Evolutionary conservation across 192 early-diverging fungal genomes (phyloP).

Genomic region (Coemansia reversa): DNA sequence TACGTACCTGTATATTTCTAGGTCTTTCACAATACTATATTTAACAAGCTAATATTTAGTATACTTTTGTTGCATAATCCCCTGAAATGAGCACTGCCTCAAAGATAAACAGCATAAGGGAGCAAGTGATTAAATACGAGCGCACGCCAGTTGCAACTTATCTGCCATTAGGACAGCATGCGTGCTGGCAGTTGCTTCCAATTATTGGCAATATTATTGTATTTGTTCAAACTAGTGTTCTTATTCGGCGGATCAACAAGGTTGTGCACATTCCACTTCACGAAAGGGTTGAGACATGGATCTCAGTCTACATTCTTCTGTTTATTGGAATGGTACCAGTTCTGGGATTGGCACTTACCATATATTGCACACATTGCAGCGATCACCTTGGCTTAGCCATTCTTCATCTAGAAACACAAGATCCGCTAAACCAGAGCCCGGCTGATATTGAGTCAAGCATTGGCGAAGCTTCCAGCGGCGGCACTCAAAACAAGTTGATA

Average conservation of each 20-base stretch:
- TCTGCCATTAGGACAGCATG: constrained; percentile 28
- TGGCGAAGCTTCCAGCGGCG: background rate
- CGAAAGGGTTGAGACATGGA: constrained; percentile 31
- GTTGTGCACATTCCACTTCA: constrained; percentile 15
- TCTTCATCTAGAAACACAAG: constrained; percentile 1
- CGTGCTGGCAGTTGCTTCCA: constrained; percentile 33
- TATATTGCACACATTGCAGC: constrained; percentile 35
- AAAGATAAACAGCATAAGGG: constrained; percentile 11
- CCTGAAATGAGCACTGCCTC: background rate
- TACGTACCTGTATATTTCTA: too few relatives aligned
- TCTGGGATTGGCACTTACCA: constrained; percentile 25
- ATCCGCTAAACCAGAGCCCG: background rate
- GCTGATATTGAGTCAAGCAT: background rate
- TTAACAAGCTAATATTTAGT: too few relatives aligned
- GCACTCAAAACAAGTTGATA: too few relatives aligned
- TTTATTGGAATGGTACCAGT: constrained; percentile 47
- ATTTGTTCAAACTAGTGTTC: constrained; percentile 28
- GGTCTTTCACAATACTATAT: too few relatives aligned
- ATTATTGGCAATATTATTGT: constrained; percentile 39
- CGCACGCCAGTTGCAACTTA: constrained; percentile 10
- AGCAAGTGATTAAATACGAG: constrained; percentile 22
- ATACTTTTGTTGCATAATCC: too few relatives aligned
- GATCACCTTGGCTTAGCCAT: constrained; percentile 31
- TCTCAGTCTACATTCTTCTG: constrained; percentile 26
- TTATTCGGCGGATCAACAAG: constrained; percentile 27